Conservation (phyloP, 495 filamentous ascomycete species). For the Penicillium lagena region DNA sequence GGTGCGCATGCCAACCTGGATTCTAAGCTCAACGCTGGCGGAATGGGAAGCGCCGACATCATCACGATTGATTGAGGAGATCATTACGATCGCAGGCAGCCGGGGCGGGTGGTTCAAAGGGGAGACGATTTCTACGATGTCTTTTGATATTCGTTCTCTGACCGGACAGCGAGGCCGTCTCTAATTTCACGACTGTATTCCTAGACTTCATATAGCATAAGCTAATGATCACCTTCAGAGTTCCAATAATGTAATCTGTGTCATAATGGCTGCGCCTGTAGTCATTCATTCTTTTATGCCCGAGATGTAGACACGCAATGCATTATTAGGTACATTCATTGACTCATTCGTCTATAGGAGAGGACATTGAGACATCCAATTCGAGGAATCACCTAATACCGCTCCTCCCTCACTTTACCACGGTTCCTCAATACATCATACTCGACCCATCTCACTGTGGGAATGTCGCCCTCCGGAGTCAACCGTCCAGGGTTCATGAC, state of each 20-base stretch:
- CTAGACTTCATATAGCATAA: conserved; percentile 15
- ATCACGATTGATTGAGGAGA: conserved; percentile 34
- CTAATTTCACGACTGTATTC: conserved; percentile 18
- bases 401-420: conserved; percentile 46
- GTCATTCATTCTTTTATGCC: too few relatives aligned
- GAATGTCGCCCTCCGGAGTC: conserved; percentile 53
- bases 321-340: too few relatives aligned
- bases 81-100: neutral
- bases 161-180: neutral
- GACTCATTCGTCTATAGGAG: too few relatives aligned
- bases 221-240: too few relatives aligned
- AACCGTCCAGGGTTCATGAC: conserved; percentile 90
- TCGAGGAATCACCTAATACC: conserved; percentile 11
- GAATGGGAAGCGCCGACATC: conserved; percentile 18
- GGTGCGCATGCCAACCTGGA: neutral
- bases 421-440: conserved; percentile 60
- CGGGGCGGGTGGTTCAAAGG: too few relatives aligned
- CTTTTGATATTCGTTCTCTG: neutral
- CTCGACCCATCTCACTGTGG: conserved; percentile 75
- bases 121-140: neutral
- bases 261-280: too few relatives aligned
- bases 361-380: too few relatives aligned
- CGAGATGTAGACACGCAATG: too few relatives aligned
- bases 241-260: too few relatives aligned
- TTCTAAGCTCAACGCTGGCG: conserved; percentile 6